A percentile compares a stretch with the other conserved stretches of the same genome.
phyloP scores from a whole-genome alignment of 2,329 filamentous ascomycete species.

The Claviceps purpurea region DNA sequence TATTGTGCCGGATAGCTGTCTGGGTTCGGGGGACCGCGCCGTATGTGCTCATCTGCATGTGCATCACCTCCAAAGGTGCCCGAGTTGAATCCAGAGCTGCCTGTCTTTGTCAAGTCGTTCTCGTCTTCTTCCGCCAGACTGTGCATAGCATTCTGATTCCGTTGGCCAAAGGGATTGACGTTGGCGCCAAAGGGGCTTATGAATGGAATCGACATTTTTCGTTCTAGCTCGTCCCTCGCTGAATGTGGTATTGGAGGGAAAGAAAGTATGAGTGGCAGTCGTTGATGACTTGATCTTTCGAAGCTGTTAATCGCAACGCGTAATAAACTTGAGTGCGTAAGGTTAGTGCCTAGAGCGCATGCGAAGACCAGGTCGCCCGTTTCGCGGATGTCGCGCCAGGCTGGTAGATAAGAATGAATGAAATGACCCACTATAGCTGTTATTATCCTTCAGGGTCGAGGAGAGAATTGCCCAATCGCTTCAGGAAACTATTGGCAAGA shows the following conservation, averaged over 20 bases:
- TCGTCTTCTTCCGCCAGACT: constrained; percentile 73
- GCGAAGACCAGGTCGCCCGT: not conserved
- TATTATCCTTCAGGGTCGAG: not conserved
- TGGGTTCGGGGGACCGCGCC: constrained; percentile 37
- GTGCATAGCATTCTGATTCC: constrained; percentile 29
- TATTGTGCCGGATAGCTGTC: constrained; percentile 82
- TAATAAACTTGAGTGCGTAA: not conserved
- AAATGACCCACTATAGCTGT: not conserved
- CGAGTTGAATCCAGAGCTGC: constrained; percentile 29
- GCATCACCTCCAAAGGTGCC: constrained; percentile 41
- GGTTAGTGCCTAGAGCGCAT: not conserved
- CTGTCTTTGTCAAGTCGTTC: constrained; percentile 59
- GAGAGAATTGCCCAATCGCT: not conserved
- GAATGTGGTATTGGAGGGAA: not conserved
- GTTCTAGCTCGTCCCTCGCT: not conserved
- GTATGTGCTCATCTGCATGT: constrained; percentile 30
- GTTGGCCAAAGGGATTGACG: constrained; percentile 57
- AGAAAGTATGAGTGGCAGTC: not conserved
- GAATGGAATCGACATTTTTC: constrained; percentile 60
- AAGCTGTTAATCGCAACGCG: not conserved
- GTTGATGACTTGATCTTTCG: not conserved
- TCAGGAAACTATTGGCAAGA: not conserved
- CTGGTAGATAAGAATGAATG: no score
- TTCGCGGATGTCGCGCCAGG: no score
- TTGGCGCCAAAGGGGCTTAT: constrained; percentile 56